Conservation (phyloP, 345 rosid species). For the Sonneratia caseolaris region DNA sequence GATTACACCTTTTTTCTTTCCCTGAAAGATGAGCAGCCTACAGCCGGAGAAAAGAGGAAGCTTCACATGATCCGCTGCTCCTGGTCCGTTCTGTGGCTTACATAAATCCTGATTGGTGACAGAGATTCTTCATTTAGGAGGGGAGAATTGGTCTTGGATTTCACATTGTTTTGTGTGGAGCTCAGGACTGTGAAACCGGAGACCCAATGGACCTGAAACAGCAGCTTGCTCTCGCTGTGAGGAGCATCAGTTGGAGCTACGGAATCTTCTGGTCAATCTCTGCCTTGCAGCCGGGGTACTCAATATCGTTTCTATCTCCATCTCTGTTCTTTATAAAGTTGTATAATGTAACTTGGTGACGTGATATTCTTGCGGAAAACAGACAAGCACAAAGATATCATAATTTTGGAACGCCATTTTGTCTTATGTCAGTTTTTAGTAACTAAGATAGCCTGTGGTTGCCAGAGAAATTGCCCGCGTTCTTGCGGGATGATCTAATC, state of each 20-base stretch:
- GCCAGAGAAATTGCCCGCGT: not conserved
- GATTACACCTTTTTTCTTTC: too few relatives aligned
- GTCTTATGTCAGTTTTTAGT: not conserved
- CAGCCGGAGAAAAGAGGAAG: not conserved
- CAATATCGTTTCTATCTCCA: not conserved
- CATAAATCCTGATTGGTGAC: too few relatives aligned
- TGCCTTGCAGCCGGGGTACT: constrained; percentile 31
- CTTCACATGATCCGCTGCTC: not conserved
- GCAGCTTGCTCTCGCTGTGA: constrained; percentile 42
- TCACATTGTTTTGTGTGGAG: not conserved
- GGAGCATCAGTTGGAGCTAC: constrained; percentile 51
- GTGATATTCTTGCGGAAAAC: not conserved
- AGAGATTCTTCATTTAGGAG: too few relatives aligned
- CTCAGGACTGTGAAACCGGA: constrained; percentile 1
- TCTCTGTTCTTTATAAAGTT: not conserved
- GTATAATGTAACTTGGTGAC: constrained; percentile 1
- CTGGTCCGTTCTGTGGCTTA: not conserved
- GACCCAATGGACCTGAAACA: constrained; percentile 17
- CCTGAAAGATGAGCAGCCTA: not conserved
- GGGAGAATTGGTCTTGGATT: too few relatives aligned
- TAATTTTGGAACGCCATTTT: not conserved
- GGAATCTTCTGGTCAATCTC: constrained; percentile 51
- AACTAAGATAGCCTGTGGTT: not conserved
- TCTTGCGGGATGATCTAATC: not conserved
- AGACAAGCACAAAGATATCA: not conserved